Evolutionary conservation across 371 early-diverging fungal species (phyloP), one percentile per base, ranked within the genome.

Genomic region (Saksenaea vasiformis): DNA sequence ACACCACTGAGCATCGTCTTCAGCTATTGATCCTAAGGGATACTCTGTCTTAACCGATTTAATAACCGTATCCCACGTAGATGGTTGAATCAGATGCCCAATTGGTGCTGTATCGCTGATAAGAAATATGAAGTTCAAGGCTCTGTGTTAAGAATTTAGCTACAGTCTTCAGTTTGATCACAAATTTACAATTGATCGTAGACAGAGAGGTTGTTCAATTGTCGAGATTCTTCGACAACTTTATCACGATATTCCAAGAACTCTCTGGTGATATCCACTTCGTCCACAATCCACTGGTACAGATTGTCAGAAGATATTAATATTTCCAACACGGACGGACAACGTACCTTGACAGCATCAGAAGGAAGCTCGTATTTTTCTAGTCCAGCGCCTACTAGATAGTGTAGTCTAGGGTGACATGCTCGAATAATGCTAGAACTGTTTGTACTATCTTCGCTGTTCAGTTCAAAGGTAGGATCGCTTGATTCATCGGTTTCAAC

Each of bases 61-160:
- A 3, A 44, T n/a, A 44, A 44, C 44, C 10, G 44, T 44, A n/a
- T 44, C 44, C 44, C 44, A 44, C 0, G 44, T 44, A 44, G 44
- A 44, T n/a, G 44, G 44, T 44, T 44, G 44, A 19, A 44, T 44
- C n/a, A 44, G 17, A 44, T 44, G n/a, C 44, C 44, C 44, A 1
- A 44, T 44, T n/a, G 44, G n/a, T 44, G 22, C 44, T 44, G 44
- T 44, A 19, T 44, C 44, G 44, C 44, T 44, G 44, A 44, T 44
- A 17, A 44, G 17, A 44, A 44, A 44, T 10, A 44, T 44, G n/a
- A 44, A 44, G 44, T 44, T 44, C 22, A 44, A 44, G 7, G 44
- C 44, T 19, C 44, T 44, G 44, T 11, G 44, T n/a, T n/a, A 44
- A 44, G 44, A 44, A 44, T 44, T n/a, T n/a, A 44, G 22, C 0